A percentile compares a stretch with the other conserved stretches of the same genome.
phyloP scores from a whole-genome alignment of 179 eudicot genomes.

The Heliamphora ciliata region DNA sequence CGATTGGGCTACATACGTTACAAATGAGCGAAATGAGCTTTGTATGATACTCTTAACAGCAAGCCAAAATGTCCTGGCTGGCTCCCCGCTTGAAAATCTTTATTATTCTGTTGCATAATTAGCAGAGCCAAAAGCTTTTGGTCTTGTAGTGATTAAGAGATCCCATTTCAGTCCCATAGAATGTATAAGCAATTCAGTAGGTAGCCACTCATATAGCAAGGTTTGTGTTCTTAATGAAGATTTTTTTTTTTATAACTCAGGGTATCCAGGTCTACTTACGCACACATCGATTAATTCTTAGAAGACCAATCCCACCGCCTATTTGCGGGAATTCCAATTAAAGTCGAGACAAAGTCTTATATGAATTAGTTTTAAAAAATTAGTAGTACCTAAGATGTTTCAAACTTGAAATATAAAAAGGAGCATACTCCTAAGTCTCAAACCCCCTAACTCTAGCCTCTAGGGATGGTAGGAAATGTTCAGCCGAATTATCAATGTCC shows the following conservation, averaged over 20 bases:
- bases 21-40: neutral
- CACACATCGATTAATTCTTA: neutral
- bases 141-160: neutral
- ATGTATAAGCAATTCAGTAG: neutral
- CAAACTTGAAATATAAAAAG: too few relatives aligned
- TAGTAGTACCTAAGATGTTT: too few relatives aligned
- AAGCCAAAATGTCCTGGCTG: neutral
- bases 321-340: too few relatives aligned
- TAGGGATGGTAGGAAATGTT: neutral
- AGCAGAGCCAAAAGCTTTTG: neutral
- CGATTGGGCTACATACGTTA: neutral
- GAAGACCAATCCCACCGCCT: neutral
- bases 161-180: neutral
- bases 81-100: neutral
- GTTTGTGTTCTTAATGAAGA: neutral
- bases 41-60: too few relatives aligned
- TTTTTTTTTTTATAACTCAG: neutral
- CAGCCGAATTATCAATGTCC: neutral
- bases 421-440: neutral
- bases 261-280: neutral
- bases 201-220: neutral
- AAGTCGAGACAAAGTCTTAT: too few relatives aligned
- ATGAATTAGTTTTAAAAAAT: too few relatives aligned
- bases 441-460: neutral
- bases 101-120: neutral